Evolutionary conservation across 2,329 filamentous ascomycete genomes (phyloP), one percentile per base, ranked within the genome.

Genomic region (Didymella pomorum): DNA sequence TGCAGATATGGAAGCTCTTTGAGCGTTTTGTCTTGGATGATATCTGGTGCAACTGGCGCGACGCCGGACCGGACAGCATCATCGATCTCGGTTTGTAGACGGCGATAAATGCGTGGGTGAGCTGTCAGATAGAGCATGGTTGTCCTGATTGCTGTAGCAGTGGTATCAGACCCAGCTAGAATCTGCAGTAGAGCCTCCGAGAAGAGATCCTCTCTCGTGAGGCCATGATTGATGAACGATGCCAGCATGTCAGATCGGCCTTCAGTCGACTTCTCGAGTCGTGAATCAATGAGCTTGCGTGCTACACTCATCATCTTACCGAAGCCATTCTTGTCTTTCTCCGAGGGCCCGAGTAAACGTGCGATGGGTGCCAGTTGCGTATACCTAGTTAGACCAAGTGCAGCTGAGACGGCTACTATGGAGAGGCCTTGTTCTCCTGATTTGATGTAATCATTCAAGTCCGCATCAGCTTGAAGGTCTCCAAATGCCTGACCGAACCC

Each of bases 131-230:
- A 78, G 18, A 86, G 76, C 58, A 87, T 68, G 0, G 78, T 83
- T 18, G 79, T 75, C 2, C 84, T 81, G 9, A 87, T 79, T 0
- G 80, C 80, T 0, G 83, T 84, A 0, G 85, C 84, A 0, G 84
- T 84, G 0, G 83, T 86, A 58, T 87, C 85, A 1, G 82, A 83
- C 2, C 85, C 85, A 4, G 84, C 84, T 7, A 84, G 73, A 25
- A 82, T 80, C 52, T 81, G 79, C 4, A 79, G 73, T 8, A 81
- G 55, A 2, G 76, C 77, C 56, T 82, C 80, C 3, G 66, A 53
- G 64, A 78, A 62, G 73, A 80, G 42, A 70, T 75, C 71, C 60
- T 68, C 78, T 67, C 31, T 59, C 1, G 70, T 74, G 12, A 83
- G 66, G 65, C 77, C 78, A 50, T 81, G 78, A 12, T 74, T 75